Conservation (phyloP, 75 land plant species). For the Isoetes taiwanensis region DNA sequence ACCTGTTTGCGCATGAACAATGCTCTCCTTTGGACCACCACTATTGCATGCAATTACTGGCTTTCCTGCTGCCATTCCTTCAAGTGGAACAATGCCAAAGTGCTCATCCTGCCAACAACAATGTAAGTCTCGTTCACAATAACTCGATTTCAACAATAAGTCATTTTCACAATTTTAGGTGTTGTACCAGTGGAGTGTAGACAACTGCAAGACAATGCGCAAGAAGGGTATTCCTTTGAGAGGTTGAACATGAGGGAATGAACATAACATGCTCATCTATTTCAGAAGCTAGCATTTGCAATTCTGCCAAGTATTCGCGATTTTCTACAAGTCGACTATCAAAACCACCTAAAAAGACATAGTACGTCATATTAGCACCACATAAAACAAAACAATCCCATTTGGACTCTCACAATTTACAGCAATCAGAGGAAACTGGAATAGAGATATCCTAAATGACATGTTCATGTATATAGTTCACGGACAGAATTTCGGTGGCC, state of each 20-base stretch:
- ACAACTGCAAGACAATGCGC: slow-evolving; percentile 73
- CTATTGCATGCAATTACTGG: slow-evolving; percentile 98
- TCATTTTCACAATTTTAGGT: too few relatives aligned
- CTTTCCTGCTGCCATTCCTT: slow-evolving; percentile 93
- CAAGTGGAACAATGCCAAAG: slow-evolving; percentile 95
- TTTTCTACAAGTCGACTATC: slow-evolving; percentile 87
- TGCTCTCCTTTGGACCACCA: slow-evolving; percentile 89
- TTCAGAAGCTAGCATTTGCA: slow-evolving; percentile 39
- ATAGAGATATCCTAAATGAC: too few relatives aligned
- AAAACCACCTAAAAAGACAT: slow-evolving; percentile 78
- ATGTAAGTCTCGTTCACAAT: too few relatives aligned
- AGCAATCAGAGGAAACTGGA: too few relatives aligned
- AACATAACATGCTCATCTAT: slow-evolving; percentile 48
- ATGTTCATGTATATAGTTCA: too few relatives aligned
- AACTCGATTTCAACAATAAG: too few relatives aligned
- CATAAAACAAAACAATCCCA: too few relatives aligned
- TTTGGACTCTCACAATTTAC: too few relatives aligned
- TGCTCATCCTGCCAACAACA: slow-evolving; percentile 94
- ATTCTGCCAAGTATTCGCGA: slow-evolving; percentile 70
- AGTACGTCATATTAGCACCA: too few relatives aligned
- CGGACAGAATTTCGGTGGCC: too few relatives aligned
- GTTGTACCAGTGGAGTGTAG: slow-evolving; percentile 82
- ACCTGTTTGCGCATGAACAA: slow-evolving; percentile 60
- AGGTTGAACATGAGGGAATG: slow-evolving; percentile 82
- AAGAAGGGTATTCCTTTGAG: slow-evolving; percentile 55